phyloP scores from a whole-genome alignment of 2,329 filamentous ascomycete species.

The Chaetomium sp. region DNA sequence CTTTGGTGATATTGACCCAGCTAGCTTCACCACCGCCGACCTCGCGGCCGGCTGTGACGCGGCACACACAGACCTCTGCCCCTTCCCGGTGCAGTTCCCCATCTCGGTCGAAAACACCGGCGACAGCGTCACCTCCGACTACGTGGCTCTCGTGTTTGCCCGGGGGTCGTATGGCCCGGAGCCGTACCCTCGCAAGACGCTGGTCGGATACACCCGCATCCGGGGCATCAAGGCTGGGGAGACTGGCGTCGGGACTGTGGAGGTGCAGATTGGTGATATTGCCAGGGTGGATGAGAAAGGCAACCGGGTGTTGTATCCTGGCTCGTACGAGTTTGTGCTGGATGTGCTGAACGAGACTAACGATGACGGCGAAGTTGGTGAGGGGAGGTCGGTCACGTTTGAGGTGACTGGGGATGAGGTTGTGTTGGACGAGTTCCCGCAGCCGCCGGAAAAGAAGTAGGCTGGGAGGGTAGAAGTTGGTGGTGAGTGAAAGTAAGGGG shows the following conservation, averaged over 20 bases:
- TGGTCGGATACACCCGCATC: slow-evolving; percentile 45
- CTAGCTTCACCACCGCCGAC: not conserved
- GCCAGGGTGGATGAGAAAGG: slow-evolving; percentile 44
- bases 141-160: slow-evolving; percentile 45
- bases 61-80: slow-evolving; percentile 23
- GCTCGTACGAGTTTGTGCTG: slow-evolving; percentile 42
- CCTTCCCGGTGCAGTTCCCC: slow-evolving; percentile 29
- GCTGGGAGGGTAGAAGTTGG: not conserved
- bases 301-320: slow-evolving; percentile 48
- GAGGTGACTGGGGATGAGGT: slow-evolving; percentile 38
- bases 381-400: slow-evolving; percentile 33
- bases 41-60: not conserved
- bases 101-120: slow-evolving; percentile 45
- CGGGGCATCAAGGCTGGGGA: slow-evolving; percentile 32
- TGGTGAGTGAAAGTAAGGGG: no score
- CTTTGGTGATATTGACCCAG: not conserved
- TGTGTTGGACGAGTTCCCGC: slow-evolving; percentile 34
- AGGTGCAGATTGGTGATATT: slow-evolving; percentile 42
- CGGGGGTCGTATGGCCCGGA: slow-evolving; percentile 39
- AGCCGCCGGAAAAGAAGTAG: slow-evolving; percentile 6
- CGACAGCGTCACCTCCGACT: slow-evolving; percentile 35
- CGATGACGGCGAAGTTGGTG: slow-evolving; percentile 32
- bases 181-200: slow-evolving; percentile 47
- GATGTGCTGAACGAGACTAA: slow-evolving; percentile 26
- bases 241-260: slow-evolving; percentile 25